These are phyloP conservation scores for Apiospora arundinis DNA, from an alignment of 2,329 filamentous ascomycete genomes.

Conservation along the genomic window DNA sequence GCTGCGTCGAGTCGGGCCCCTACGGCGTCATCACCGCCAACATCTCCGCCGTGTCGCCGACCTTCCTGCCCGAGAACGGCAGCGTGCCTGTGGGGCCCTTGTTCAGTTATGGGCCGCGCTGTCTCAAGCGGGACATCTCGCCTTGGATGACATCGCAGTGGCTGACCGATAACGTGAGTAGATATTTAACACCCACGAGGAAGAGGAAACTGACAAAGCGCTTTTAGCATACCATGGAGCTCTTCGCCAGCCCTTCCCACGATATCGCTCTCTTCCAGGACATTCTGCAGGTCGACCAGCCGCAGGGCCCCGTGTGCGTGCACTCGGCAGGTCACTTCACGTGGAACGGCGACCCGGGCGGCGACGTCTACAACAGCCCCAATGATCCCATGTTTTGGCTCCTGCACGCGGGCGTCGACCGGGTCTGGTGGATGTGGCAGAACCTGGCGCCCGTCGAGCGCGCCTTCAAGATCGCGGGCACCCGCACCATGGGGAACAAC, in stretches of 20 bases:
- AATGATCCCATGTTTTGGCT: slow-evolving; percentile 22
- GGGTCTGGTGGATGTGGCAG: slow-evolving; percentile 27
- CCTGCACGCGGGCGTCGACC: slow-evolving; percentile 19
- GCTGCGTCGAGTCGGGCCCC: slow-evolving; percentile 44
- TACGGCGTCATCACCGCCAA: slow-evolving; percentile 34
- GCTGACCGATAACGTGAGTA: slow-evolving; percentile 32
- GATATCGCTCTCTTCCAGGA: slow-evolving; percentile 26
- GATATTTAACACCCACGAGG: no score
- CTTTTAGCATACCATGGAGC: slow-evolving; percentile 30
- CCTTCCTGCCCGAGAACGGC: slow-evolving; percentile 24
- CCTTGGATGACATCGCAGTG: slow-evolving; percentile 28
- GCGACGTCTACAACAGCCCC: slow-evolving; percentile 24
- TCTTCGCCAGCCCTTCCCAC: slow-evolving; percentile 32
- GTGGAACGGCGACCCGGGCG: slow-evolving; percentile 44
- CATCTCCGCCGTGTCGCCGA: slow-evolving; percentile 32
- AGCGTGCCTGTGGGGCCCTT: slow-evolving; percentile 29
- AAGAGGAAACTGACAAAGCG: no score
- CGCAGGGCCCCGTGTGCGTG: slow-evolving; percentile 29
- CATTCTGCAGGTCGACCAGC: slow-evolving; percentile 21
- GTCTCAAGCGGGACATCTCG: slow-evolving; percentile 27
- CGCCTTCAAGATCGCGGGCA: slow-evolving; percentile 28
- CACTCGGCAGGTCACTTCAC: slow-evolving; percentile 45
- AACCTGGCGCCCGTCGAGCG: slow-evolving; percentile 27
- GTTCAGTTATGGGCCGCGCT: slow-evolving; percentile 27
- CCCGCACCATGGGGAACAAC: slow-evolving; percentile 32